Conservation (phyloP, 306 rosid genomes). For the Begonia peltatifolia region DNA sequence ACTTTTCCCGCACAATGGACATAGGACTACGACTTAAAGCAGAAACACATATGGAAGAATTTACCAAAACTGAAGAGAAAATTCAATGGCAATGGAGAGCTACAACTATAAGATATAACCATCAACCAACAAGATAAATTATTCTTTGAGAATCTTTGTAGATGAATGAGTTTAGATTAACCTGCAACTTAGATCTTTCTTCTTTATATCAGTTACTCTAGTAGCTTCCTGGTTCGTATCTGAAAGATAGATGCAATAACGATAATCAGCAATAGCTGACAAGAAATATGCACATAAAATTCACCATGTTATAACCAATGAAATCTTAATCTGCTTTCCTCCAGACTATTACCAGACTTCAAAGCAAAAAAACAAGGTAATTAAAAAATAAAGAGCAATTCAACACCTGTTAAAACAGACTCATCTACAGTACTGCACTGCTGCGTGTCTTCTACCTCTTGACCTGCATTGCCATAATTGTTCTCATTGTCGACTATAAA, state of each 20-base stretch:
- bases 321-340: slow-evolving; percentile 7
- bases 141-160: neutral
- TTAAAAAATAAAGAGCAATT: slow-evolving; percentile 12
- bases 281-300: slow-evolving; percentile 1
- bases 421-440: slow-evolving; percentile 22
- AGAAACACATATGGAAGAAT: neutral
- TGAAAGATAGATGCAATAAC: slow-evolving; percentile 32
- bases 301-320: slow-evolving; percentile 5
- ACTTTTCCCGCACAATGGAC: neutral
- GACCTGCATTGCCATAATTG: slow-evolving; percentile 24
- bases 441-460: slow-evolving; percentile 24
- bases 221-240: slow-evolving; percentile 27
- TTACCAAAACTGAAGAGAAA: neutral
- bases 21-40: neutral
- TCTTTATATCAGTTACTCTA: slow-evolving; percentile 39
- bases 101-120: neutral
- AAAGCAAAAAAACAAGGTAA: slow-evolving; percentile 7
- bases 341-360: slow-evolving; percentile 5
- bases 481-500: slow-evolving; percentile 33
- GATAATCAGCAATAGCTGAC: slow-evolving; percentile 21
- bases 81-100: neutral
- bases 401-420: slow-evolving; percentile 25
- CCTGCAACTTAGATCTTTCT: slow-evolving; percentile 55
- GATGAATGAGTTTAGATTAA: slow-evolving; percentile 8
- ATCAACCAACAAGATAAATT: neutral